phyloP scores from a whole-genome alignment of 768 basidiomycete genomes.

The Chalciporus pseudorubinellus region DNA sequence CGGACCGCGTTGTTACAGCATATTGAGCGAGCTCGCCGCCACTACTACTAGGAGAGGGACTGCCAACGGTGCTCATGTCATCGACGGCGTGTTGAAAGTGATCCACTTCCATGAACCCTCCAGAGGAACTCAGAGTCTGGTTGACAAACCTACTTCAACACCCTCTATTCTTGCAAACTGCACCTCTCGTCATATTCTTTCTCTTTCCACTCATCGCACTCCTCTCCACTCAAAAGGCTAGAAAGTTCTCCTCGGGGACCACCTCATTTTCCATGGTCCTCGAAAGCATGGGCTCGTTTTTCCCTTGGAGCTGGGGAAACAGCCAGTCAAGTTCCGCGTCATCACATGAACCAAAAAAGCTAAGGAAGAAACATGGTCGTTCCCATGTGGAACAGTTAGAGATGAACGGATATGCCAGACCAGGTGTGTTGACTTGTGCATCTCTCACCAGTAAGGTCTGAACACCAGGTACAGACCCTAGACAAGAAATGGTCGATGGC shows the following conservation, averaged over 20 bases:
- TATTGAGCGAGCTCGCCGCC: conserved; percentile 21
- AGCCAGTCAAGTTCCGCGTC: conserved; percentile 21
- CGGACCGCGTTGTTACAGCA: not conserved
- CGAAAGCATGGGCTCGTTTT: conserved; percentile 48
- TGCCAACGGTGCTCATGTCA: conserved; percentile 28
- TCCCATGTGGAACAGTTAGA: conserved; percentile 58
- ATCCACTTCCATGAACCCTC: conserved; percentile 41
- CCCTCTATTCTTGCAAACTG: conserved; percentile 52
- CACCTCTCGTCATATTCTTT: conserved; percentile 55
- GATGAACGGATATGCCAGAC: conserved; percentile 34
- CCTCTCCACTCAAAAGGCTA: conserved; percentile 28
- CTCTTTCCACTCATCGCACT: conserved; percentile 38
- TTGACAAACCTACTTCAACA: conserved; percentile 37
- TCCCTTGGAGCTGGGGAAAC: conserved; percentile 66
- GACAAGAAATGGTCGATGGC: conserved; percentile 32
- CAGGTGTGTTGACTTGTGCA: conserved; percentile 23
- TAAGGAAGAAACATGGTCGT: conserved; percentile 48
- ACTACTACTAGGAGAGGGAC: conserved; percentile 17
- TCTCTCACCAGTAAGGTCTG: not conserved
- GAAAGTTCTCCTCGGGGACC: conserved; percentile 29
- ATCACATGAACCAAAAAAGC: conserved; percentile 40
- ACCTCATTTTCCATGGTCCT: conserved; percentile 49
- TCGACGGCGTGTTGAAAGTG: conserved; percentile 24
- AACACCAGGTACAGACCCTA: conserved; percentile 18
- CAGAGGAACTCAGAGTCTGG: conserved; percentile 41